Conservation (phyloP, 768 basidiomycete genomes). For the Suillus spraguei region DNA sequence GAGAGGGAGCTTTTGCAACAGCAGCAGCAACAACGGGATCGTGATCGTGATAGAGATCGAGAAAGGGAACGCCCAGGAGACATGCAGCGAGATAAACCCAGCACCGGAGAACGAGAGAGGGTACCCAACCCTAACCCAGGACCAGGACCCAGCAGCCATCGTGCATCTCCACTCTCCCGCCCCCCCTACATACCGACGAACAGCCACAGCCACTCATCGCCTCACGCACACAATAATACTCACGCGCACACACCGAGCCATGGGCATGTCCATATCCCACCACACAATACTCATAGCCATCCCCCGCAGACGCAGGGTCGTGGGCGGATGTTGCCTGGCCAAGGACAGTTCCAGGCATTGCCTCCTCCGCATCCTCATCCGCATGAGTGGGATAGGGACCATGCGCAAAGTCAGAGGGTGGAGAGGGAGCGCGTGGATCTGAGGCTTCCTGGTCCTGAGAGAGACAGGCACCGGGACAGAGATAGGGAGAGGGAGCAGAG, state of each 20-base stretch:
- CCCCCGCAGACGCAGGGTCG: constrained; percentile 22
- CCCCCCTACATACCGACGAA: constrained; percentile 26
- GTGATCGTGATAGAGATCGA: constrained; percentile 12
- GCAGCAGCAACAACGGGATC: neutral
- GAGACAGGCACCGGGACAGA: constrained; percentile 11
- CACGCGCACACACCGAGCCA: constrained; percentile 22
- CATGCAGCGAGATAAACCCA: constrained; percentile 5
- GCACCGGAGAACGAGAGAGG: neutral
- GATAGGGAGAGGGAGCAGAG: constrained; percentile 18
- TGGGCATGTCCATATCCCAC: neutral
- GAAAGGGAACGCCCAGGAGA: constrained; percentile 13
- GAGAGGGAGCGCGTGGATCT: constrained; percentile 27
- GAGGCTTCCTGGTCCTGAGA: constrained; percentile 6
- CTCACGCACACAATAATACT: constrained; percentile 24
- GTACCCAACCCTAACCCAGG: neutral
- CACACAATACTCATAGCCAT: neutral
- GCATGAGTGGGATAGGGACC: constrained; percentile 32
- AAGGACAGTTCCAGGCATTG: constrained; percentile 33
- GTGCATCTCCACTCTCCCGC: constrained; percentile 23
- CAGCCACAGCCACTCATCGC: constrained; percentile 22
- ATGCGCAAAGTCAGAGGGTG: constrained; percentile 14
- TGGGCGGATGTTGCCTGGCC: constrained; percentile 22
- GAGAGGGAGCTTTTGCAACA: constrained; percentile 24
- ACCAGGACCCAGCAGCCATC: constrained; percentile 6
- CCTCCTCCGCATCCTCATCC: constrained; percentile 19